Conservation (phyloP, 1,284 basidiomycete genomes). For the Schizophyllum commune region DNA sequence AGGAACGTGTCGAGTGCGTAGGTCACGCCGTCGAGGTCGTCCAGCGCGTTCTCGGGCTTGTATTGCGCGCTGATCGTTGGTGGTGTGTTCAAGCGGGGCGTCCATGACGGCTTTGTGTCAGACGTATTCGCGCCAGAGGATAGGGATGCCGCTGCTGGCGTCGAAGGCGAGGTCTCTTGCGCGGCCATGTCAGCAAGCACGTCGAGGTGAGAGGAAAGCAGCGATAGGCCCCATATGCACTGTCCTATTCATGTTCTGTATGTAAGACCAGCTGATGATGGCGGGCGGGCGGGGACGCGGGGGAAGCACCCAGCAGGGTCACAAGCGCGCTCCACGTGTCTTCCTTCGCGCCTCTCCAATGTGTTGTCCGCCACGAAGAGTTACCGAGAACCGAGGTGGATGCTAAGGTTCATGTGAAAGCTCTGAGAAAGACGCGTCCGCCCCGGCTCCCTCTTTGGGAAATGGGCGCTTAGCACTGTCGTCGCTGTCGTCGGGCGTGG, state of each 20-base stretch:
- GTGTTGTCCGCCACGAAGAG: no score
- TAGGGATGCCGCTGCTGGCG: neutral
- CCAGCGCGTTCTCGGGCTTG: constrained; percentile 37
- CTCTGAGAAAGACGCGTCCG: no score
- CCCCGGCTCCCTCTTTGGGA: no score
- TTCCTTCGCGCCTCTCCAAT: neutral
- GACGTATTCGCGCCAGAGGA: no score
- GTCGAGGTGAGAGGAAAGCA: neutral
- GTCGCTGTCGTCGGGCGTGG: no score
- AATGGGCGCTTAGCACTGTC: no score
- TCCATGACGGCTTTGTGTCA: constrained; percentile 6
- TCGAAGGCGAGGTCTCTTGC: no score
- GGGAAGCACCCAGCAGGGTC: neutral
- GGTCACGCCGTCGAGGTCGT: constrained; percentile 57
- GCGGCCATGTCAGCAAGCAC: neutral
- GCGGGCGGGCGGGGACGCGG: neutral
- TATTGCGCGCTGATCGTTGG: constrained; percentile 36
- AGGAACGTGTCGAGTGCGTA: constrained; percentile 79
- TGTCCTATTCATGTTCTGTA: neutral
- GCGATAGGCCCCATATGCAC: neutral
- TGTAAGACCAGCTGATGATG: neutral
- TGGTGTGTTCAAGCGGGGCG: constrained; percentile 5
- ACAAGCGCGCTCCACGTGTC: neutral
- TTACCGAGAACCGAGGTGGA: no score
- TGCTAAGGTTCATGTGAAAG: no score